Evolutionary conservation across 352 stramenopile genomes (phyloP).

Genomic region (Pythium myriotylum): DNA sequence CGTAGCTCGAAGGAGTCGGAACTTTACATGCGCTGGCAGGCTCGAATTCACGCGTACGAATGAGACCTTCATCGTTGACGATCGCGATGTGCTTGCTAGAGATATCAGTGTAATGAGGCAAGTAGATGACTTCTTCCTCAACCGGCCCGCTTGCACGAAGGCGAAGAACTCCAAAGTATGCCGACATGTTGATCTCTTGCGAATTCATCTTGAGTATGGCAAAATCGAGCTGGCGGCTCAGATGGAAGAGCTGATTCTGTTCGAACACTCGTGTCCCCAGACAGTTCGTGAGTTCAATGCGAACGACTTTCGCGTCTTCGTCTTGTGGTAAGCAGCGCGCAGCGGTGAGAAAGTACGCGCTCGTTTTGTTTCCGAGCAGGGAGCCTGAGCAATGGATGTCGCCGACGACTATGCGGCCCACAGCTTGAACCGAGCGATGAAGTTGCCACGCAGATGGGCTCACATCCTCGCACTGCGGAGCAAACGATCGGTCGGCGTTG

Average conservation of each 20-base stretch:
- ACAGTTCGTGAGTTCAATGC: slow-evolving; percentile 6
- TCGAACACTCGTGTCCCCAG: slow-evolving; percentile 6
- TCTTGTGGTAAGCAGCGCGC: background rate
- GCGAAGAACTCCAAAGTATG: slow-evolving; percentile 5
- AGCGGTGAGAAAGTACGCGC: slow-evolving; percentile 13
- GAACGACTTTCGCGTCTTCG: background rate
- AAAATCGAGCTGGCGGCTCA: slow-evolving; percentile 15
- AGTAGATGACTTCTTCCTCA: slow-evolving; percentile 2
- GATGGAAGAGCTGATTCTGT: background rate
- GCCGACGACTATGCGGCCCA: slow-evolving; percentile 8
- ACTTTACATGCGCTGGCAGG: background rate
- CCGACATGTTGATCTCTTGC: slow-evolving; percentile 2
- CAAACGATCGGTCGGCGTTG: slow-evolving; percentile 7
- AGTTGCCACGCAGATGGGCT: background rate
- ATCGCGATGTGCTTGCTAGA: slow-evolving; percentile 8
- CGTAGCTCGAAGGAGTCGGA: background rate
- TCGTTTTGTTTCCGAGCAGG: slow-evolving; percentile 4
- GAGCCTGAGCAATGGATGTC: slow-evolving; percentile 1
- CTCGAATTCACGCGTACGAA: background rate
- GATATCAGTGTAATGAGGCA: background rate
- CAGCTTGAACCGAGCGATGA: slow-evolving; percentile 5
- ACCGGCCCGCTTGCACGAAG: slow-evolving; percentile 2
- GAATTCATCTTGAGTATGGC: slow-evolving; percentile 5
- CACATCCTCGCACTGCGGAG: slow-evolving; percentile 10
- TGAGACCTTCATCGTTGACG: slow-evolving; percentile 6